These are phyloP conservation scores for Myxozyma neotropica DNA, from an alignment of 805 yeast species.

Conservation along the genomic window DNA sequence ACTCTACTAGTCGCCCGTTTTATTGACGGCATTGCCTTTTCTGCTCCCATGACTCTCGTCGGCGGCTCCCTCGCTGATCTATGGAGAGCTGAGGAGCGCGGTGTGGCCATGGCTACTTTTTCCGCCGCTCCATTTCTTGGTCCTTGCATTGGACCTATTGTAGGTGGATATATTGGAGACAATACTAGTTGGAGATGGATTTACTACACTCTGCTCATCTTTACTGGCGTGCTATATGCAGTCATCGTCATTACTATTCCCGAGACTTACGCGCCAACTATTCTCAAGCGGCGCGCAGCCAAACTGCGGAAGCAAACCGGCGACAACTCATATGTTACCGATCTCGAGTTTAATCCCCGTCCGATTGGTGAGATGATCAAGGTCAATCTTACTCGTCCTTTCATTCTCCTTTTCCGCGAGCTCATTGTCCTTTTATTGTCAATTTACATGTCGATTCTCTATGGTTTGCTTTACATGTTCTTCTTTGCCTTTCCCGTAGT, in stretches of 20 bases:
- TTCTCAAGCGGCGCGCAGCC: slow-evolving; percentile 55
- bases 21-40: slow-evolving; percentile 71
- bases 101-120: slow-evolving; percentile 68
- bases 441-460: slow-evolving; percentile 48
- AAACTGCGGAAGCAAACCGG: slow-evolving; percentile 56
- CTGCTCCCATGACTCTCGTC: slow-evolving; percentile 73
- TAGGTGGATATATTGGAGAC: slow-evolving; percentile 62
- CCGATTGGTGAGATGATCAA: slow-evolving; percentile 64
- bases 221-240: slow-evolving; percentile 58
- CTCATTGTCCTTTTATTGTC: slow-evolving; percentile 55
- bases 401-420: slow-evolving; percentile 59
- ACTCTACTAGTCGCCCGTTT: slow-evolving; percentile 68
- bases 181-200: slow-evolving; percentile 73
- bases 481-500: slow-evolving; percentile 67
- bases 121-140: slow-evolving; percentile 61
- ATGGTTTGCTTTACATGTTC: slow-evolving; percentile 60
- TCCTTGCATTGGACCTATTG: slow-evolving; percentile 67
- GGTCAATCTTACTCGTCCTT: slow-evolving; percentile 73
- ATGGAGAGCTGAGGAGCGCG: slow-evolving; percentile 63
- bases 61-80: slow-evolving; percentile 78
- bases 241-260: slow-evolving; percentile 53
- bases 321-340: slow-evolving; percentile 50
- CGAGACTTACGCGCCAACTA: slow-evolving; percentile 66
- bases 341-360: slow-evolving; percentile 79
- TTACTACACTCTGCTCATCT: slow-evolving; percentile 63